Percentiles rank a stretch among this genome's conserved stretches.
Conservation (phyloP, 495 filamentous ascomycete genomes). For the Hypomontagnella monticulosa region DNA sequence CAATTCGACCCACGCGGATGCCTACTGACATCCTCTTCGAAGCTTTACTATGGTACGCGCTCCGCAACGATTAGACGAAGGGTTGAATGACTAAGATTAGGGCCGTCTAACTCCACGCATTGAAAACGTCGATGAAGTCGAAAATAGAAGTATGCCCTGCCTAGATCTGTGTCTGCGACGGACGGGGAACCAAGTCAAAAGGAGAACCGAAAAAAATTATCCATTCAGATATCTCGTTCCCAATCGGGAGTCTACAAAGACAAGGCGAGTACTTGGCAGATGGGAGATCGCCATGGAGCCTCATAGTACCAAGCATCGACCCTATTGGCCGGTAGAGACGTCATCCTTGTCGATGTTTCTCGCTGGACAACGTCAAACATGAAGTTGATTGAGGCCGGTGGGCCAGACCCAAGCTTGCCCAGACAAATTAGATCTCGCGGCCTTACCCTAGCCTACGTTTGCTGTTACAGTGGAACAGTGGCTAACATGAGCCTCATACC, state of each 20-base stretch:
- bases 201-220: constrained; percentile 23
- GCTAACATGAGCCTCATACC: constrained; percentile 38
- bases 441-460: constrained; percentile 13
- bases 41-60: background rate
- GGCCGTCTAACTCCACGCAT: constrained; percentile 3
- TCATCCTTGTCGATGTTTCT: constrained; percentile 28
- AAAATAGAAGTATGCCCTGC: constrained; percentile 35
- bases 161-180: constrained; percentile 4
- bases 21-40: background rate
- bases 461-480: constrained; percentile 3
- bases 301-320: constrained; percentile 13
- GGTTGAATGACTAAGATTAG: background rate
- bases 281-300: constrained; percentile 42
- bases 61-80: constrained; percentile 3
- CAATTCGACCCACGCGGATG: constrained; percentile 9
- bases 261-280: constrained; percentile 35
- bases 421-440: constrained; percentile 23
- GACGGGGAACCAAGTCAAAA: constrained; percentile 16
- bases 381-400: constrained; percentile 42
- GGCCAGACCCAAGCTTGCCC: constrained; percentile 10
- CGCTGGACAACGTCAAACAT: constrained; percentile 39
- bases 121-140: constrained; percentile 25
- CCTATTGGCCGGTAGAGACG: constrained; percentile 19
- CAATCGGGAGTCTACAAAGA: constrained; percentile 17
- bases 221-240: constrained; percentile 16